phyloP scores from a whole-genome alignment of 1,284 basidiomycete species.

The Cryptococcus sp. region DNA sequence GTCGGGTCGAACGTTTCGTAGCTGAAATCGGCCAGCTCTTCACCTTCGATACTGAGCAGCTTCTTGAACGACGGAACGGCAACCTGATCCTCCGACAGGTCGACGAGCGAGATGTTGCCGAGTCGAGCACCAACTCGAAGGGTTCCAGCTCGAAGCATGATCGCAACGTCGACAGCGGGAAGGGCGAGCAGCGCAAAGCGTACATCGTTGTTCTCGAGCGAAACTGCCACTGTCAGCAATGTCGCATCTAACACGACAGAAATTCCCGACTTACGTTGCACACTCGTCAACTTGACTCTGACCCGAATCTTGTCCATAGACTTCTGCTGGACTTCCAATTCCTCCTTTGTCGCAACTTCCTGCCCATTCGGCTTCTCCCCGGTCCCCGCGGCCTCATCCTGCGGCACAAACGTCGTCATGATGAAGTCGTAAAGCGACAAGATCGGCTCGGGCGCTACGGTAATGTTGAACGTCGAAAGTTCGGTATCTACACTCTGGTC shows the following conservation, averaged over 20 bases:
- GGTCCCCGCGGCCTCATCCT: conserved; percentile 32
- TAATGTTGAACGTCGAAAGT: conserved; percentile 88
- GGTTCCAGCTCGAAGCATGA: conserved; percentile 68
- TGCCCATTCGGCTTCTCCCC: conserved; percentile 23
- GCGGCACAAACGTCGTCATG: conserved; percentile 88
- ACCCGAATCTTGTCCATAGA: conserved; percentile 68
- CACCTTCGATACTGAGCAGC: conserved; percentile 88
- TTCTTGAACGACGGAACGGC: conserved; percentile 67
- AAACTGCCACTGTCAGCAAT: conserved; percentile 53
- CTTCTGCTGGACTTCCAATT: conserved; percentile 8
- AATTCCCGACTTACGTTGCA: conserved; percentile 59
- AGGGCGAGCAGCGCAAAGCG: conserved; percentile 81
- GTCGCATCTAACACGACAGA: neutral
- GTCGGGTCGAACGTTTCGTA: conserved; percentile 83
- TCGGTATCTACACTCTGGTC: conserved; percentile 84
- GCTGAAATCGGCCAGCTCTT: conserved; percentile 89
- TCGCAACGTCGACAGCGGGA: conserved; percentile 82
- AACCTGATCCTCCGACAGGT: conserved; percentile 63
- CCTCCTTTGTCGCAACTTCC: conserved; percentile 9
- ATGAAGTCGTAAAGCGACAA: conserved; percentile 93
- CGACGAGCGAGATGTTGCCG: conserved; percentile 77
- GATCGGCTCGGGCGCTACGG: conserved; percentile 85
- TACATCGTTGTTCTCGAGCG: conserved; percentile 70
- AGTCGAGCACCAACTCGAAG: conserved; percentile 77
- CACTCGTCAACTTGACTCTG: conserved; percentile 76